Evolutionary conservation across 331 rosid genomes (phyloP), one percentile per base, ranked within the genome.

Genomic region (Dryas integrifolia): DNA sequence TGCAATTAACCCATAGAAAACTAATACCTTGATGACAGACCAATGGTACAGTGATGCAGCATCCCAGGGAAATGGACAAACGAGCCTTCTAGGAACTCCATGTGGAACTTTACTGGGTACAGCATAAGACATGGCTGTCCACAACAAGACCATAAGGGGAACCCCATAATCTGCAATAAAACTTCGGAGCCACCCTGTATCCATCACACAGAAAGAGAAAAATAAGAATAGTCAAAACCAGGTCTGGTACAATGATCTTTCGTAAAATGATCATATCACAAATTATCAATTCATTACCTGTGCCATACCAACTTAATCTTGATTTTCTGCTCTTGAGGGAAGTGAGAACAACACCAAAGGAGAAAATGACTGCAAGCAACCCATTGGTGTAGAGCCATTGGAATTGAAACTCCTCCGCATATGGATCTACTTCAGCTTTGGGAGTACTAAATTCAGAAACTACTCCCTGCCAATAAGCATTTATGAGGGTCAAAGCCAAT

Each of bases 351-450:
- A 92, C 1, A 62, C 98, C 98, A 3, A 83, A 64, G 18, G 89
- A 69, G 70, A 90, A 92, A 83, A 92, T 84, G 77, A 87, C 12
- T 0, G 96, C 89, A 30, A 90, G 96, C 78, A 92, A 76, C 45
- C 98, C 98, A 73, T 92, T 92, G 14, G 86, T 62, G 72, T 80
- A 92, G 69, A 70, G 80, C 98, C 98, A 92, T 12, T 86, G 85
- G 69, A 84, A 80, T 58, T 80, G 84, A 58, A 39, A 76, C 75
- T 86, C 73, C 79, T 77, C 84, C 11, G 81, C 13, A 6, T 56
- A 67, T 35, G 88, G 81, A 78, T 85, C 35, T 2, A 30, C 35
- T 74, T 80, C 88, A 45, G 41, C 39, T 77, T 86, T 80, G 67
- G 88, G 87, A 9, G 52, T 69, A 38, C 67, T 44, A 79, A 94